Conservation (phyloP, 805 yeast genomes). For the Lipomyces mesembrius region DNA sequence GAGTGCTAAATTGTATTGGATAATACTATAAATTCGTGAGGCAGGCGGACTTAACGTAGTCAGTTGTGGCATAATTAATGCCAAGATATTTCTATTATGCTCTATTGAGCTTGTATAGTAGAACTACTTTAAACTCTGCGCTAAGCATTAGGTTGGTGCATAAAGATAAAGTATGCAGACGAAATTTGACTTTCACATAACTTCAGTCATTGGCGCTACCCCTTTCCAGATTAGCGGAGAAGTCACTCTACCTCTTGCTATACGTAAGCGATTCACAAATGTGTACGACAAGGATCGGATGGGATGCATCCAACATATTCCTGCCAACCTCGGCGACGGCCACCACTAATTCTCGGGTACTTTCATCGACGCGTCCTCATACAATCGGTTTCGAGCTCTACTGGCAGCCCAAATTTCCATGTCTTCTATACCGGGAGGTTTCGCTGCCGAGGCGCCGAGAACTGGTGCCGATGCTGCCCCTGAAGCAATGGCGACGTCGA, state of each 20-base stretch:
- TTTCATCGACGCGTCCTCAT: background rate
- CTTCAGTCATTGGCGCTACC: background rate
- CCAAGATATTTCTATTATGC: background rate
- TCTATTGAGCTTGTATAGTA: background rate
- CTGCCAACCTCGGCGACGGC: background rate
- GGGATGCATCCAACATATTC: background rate
- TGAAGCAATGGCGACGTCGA: slow-evolving; percentile 1
- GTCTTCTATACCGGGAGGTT: slow-evolving; percentile 13
- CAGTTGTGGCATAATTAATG: background rate
- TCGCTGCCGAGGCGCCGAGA: slow-evolving; percentile 4
- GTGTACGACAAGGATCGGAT: background rate
- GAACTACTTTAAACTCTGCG: background rate
- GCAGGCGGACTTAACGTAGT: no score
- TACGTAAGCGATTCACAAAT: no score
- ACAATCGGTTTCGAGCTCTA: background rate
- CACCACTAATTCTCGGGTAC: background rate
- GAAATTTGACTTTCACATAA: background rate
- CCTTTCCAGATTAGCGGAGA: background rate
- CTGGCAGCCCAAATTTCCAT: background rate
- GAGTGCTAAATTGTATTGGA: no score
- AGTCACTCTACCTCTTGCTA: background rate
- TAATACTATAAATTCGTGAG: no score
- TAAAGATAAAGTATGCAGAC: background rate
- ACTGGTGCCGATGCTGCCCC: background rate
- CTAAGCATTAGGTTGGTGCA: background rate